Conservation (phyloP, 2,329 filamentous ascomycete species). For the Onygenales sp. region DNA sequence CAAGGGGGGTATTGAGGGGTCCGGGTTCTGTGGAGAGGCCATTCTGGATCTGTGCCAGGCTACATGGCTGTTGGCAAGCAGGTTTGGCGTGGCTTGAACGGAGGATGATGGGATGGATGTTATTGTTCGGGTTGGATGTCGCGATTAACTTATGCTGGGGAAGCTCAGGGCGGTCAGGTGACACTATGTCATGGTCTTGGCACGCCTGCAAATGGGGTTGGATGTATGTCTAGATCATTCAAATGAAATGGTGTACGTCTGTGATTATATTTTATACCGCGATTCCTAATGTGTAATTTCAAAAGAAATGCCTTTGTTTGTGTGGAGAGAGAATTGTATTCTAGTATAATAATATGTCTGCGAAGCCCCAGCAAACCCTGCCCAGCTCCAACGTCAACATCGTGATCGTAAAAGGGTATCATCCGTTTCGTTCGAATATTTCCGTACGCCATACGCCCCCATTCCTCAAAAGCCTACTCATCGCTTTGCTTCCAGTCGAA, state of each 20-base stretch:
- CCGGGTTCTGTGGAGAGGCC: neutral
- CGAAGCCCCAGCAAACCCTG: too few species aligned
- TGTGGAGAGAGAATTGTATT: too few species aligned
- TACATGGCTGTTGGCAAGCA: neutral
- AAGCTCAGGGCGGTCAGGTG: neutral
- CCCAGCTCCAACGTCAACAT: too few species aligned
- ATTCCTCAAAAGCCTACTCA: constrained; percentile 15
- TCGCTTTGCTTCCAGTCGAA: constrained; percentile 44
- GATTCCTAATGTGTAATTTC: too few species aligned
- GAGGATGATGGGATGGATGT: neutral
- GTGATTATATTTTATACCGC: too few species aligned
- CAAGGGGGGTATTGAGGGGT: neutral
- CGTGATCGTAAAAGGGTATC: too few species aligned
- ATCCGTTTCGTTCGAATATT: too few species aligned
- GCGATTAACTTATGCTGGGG: neutral
- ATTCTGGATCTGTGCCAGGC: neutral
- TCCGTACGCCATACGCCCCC: neutral
- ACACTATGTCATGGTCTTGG: neutral
- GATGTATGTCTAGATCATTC: too few species aligned
- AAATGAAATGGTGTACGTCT: neutral
- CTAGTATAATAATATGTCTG: too few species aligned
- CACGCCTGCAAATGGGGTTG: neutral
- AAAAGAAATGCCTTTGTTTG: too few species aligned
- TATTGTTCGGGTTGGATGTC: neutral
- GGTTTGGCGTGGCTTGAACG: neutral